Conservation (phyloP, 2,329 filamentous ascomycete species). For the Diaporthe aspalathi region DNA sequence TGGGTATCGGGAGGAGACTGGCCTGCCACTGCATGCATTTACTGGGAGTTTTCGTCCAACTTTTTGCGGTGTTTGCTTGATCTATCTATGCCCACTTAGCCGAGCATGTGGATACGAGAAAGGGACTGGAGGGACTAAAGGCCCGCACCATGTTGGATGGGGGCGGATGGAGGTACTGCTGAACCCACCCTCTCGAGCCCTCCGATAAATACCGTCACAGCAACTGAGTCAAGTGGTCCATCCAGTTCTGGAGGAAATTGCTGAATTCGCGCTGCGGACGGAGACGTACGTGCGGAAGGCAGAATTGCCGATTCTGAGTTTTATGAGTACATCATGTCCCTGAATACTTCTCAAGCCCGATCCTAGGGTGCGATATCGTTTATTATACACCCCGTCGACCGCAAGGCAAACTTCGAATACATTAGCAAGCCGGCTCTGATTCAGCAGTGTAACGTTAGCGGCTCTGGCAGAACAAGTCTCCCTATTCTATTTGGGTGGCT, state of each 20-base stretch:
- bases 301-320: not conserved
- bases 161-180: not conserved
- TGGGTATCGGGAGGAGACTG: not conserved
- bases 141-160: not conserved
- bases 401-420: not conserved
- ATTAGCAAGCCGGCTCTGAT: not conserved
- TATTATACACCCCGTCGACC: not conserved
- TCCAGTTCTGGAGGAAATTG: not conserved
- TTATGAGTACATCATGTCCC: not conserved
- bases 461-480: not conserved
- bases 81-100: not conserved
- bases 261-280: too few relatives aligned
- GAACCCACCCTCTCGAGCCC: not conserved
- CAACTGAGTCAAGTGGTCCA: too few relatives aligned
- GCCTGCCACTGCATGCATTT: slow-evolving; percentile 24
- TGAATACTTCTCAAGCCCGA: not conserved
- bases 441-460: not conserved
- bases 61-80: not conserved
- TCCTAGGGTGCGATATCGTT: not conserved
- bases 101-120: not conserved
- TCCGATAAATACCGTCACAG: not conserved
- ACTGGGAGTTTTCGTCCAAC: slow-evolving; percentile 12
- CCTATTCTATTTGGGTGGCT: not conserved
- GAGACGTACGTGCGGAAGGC: not conserved
- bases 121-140: not conserved